Evolutionary conservation across 441 rosid genomes (phyloP).

Genomic region (Aleurites moluccanus): DNA sequence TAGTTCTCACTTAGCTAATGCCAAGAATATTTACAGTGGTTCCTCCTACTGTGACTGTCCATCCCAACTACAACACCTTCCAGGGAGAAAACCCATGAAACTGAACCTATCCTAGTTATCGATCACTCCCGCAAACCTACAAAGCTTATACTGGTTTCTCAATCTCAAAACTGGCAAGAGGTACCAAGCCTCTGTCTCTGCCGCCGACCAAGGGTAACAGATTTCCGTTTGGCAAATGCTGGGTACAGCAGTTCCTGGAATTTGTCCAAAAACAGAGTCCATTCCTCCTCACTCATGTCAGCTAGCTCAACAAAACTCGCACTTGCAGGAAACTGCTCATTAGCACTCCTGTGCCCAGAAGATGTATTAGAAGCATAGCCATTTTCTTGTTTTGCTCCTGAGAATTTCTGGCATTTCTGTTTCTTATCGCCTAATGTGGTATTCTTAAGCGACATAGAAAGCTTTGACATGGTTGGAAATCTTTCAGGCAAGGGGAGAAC

Average conservation of each 20-base stretch:
- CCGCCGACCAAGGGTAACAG: constrained; percentile 60
- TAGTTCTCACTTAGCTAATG: constrained; percentile 27
- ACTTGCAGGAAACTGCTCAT: constrained; percentile 75
- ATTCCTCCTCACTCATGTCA: constrained; percentile 78
- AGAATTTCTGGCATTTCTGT: constrained; percentile 40
- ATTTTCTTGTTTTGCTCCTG: constrained; percentile 47
- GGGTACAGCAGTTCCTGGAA: constrained; percentile 67
- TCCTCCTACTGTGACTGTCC: constrained; percentile 20
- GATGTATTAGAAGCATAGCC: constrained; percentile 38
- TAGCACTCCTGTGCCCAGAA: constrained; percentile 82
- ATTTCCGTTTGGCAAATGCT: constrained; percentile 70
- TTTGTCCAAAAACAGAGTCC: constrained; percentile 71
- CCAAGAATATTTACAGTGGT: constrained; percentile 53
- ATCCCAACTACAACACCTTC: constrained; percentile 30
- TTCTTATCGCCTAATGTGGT: constrained; percentile 50
- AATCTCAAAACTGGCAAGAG: constrained; percentile 92
- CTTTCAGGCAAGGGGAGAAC: constrained; percentile 33
- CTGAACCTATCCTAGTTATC: constrained; percentile 33
- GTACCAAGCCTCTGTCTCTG: constrained; percentile 97
- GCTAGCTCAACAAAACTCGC: constrained; percentile 77
- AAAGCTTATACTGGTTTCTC: constrained; percentile 23
- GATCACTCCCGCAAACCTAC: constrained; percentile 32
- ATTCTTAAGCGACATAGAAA: constrained; percentile 69
- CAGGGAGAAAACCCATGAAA: constrained; percentile 27
- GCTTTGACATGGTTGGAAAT: constrained; percentile 54